Base-by-base conservation (phyloP, 2,329 filamentous ascomycete species). In the Neurospora sp. region DNA sequence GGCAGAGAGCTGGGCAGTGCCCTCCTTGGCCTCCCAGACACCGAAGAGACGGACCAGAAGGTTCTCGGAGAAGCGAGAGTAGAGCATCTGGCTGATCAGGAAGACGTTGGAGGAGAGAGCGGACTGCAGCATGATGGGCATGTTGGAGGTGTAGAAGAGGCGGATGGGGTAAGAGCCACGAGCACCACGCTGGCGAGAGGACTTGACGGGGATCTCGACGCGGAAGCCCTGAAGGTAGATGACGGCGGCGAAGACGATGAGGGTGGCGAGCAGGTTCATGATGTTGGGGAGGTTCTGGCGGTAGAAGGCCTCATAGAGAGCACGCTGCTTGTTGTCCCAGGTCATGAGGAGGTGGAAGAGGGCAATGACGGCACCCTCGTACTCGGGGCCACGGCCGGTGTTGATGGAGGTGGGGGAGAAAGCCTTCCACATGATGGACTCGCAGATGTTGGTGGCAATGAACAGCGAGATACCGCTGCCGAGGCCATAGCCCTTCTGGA, bases 51-150 rank as follows among this genome's bases (percentile, higher is more conserved):
- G 93, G 83, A 99, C 96, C 71, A 99, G 89, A 73, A 99, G 91
- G 87, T 99, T 99, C 85, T 99, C 96, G 66, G 93, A 96, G 87
- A 99, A 98, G 82, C 95, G 94, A 73, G 92, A 97, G 89, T 97
- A 98, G 75, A 99, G 89, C 94, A 98, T 98, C 87, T 99, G 96
- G 81, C 92, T 96, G 85, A 99, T 93, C 74, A 99, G 86, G 90
- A 99, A 99, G 83, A 99, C 89, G 87, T 99, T 99, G 87, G 95
- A 97, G 75, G 93, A 97, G 76, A 99, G 89, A 76, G 96, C 96
- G 66, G 95, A 98, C 86, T 99, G 96, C 81, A 99, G 88, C 96
- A 99, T 99, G 84, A 99, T 99, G 80, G 96, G 96, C 96, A 99
- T 99, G 91, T 99, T 99, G 82, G 94, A 97, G 80, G 96, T 99